A percentile compares a stretch with the other conserved stretches of the same genome.
phyloP scores from a whole-genome alignment of 441 rosid species.

The Pelargonium cotyledonis region DNA sequence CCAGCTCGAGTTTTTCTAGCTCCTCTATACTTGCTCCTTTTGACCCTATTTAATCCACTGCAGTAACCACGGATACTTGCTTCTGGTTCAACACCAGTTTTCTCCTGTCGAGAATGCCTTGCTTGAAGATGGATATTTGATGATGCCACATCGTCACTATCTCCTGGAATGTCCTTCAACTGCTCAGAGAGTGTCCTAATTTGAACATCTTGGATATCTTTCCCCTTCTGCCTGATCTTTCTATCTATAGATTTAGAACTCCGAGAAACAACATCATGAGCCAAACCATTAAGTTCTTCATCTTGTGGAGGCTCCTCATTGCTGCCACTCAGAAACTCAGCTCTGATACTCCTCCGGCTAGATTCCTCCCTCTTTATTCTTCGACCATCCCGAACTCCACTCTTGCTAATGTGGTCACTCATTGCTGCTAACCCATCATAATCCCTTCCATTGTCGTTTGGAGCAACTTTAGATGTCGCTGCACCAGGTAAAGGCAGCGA shows the following conservation, averaged over 20 bases:
- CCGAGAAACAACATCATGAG: slow-evolving; percentile 39
- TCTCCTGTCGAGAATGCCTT: slow-evolving; percentile 27
- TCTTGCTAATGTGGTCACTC: slow-evolving; percentile 45
- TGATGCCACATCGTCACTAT: slow-evolving; percentile 73
- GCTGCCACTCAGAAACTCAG: slow-evolving; percentile 30
- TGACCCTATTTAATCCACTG: slow-evolving; percentile 45
- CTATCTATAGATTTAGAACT: slow-evolving; percentile 49
- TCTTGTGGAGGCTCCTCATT: slow-evolving; percentile 28
- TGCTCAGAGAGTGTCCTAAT: slow-evolving; percentile 66
- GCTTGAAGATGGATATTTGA: slow-evolving; percentile 53
- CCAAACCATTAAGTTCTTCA: slow-evolving; percentile 34
- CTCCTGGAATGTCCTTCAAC: slow-evolving; percentile 47
- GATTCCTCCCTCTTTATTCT: slow-evolving; percentile 63
- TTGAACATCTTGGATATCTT: slow-evolving; percentile 43
- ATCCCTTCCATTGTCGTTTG: slow-evolving; percentile 31
- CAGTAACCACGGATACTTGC: slow-evolving; percentile 29
- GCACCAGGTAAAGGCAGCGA: slow-evolving; percentile 53
- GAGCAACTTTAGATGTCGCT: slow-evolving; percentile 57
- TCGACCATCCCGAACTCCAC: slow-evolving; percentile 49
- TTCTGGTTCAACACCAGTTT: slow-evolving; percentile 37
- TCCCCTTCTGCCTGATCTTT: slow-evolving; percentile 52
- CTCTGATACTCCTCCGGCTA: slow-evolving; percentile 43
- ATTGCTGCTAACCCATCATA: slow-evolving; percentile 32
- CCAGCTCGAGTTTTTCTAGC: slow-evolving; percentile 49
- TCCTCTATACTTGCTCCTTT: slow-evolving; percentile 69